Evolutionary conservation across 139 green algal genomes (phyloP).

Genomic region (Mychonastes homosphaera): DNA sequence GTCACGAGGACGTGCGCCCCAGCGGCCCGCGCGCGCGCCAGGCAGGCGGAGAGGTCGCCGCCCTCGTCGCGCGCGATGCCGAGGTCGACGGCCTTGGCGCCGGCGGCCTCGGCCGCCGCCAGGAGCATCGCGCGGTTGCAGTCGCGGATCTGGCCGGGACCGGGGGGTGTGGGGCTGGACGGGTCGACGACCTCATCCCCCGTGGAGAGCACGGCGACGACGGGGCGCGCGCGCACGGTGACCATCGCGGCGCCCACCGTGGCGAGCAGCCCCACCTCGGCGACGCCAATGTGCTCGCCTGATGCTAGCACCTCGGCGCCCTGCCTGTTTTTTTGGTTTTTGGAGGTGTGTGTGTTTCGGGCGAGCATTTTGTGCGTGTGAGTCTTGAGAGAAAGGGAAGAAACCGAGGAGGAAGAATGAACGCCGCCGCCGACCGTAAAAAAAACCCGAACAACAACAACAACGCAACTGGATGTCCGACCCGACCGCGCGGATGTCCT

Average conservation of each 20-base stretch:
- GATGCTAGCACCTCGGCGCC: slow-evolving; percentile 54
- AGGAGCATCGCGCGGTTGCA: slow-evolving; percentile 85
- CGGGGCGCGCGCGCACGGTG: slow-evolving; percentile 33
- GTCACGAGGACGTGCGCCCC: slow-evolving; percentile 76
- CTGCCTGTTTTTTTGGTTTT: background rate
- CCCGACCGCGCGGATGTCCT: slow-evolving; percentile 65
- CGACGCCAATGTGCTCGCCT: slow-evolving; percentile 56
- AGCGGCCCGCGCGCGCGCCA: slow-evolving; percentile 48
- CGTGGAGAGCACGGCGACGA: slow-evolving; percentile 83
- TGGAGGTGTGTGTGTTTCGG: background rate
- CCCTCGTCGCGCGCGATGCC: slow-evolving; percentile 64
- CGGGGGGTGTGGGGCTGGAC: slow-evolving; percentile 23
- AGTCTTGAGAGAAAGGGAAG: background rate
- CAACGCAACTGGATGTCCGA: slow-evolving; percentile 57
- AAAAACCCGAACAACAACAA: background rate
- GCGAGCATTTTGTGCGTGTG: background rate
- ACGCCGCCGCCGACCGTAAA: too few relatives aligned
- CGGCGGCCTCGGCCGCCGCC: slow-evolving; percentile 46
- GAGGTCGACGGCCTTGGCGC: slow-evolving; percentile 41
- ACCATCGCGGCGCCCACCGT: slow-evolving; percentile 61
- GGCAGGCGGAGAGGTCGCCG: slow-evolving; percentile 39
- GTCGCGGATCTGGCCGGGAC: slow-evolving; percentile 77
- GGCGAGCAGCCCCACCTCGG: slow-evolving; percentile 85
- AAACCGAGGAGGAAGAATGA: background rate
- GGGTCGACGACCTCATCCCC: slow-evolving; percentile 53